These are phyloP conservation scores for Tuber magnatum DNA, from an alignment of 495 filamentous ascomycete genomes.

Conservation along the genomic window DNA sequence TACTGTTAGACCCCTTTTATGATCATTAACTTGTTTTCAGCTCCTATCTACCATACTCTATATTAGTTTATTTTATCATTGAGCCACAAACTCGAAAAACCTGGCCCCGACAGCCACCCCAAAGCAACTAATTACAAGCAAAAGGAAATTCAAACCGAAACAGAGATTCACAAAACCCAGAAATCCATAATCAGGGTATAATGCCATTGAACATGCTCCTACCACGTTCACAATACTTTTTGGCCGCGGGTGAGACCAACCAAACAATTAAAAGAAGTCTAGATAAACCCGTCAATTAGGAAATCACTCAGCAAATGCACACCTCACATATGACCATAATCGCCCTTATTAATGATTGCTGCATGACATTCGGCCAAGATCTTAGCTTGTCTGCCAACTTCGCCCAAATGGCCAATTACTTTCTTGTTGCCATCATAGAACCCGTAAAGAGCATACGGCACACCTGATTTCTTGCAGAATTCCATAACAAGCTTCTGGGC, in stretches of 20 bases:
- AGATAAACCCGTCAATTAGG: not conserved
- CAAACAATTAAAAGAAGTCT: slow-evolving; percentile 3
- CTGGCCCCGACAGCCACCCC: not conserved
- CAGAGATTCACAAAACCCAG: slow-evolving; percentile 3
- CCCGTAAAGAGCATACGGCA: slow-evolving; percentile 89
- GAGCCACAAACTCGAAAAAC: not conserved
- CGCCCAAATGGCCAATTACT: slow-evolving; percentile 74
- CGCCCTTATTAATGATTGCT: slow-evolving; percentile 31
- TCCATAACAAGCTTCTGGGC: slow-evolving; percentile 77
- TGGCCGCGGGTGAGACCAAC: slow-evolving; percentile 14
- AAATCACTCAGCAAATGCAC: not conserved
- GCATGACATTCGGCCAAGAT: slow-evolving; percentile 79
- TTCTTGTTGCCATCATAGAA: slow-evolving; percentile 88
- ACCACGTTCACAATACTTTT: not conserved
- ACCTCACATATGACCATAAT: slow-evolving; percentile 23
- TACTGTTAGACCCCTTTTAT: not conserved
- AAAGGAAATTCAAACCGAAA: slow-evolving; percentile 11
- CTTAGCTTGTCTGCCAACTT: slow-evolving; percentile 78
- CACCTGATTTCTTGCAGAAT: slow-evolving; percentile 83
- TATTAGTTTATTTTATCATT: not conserved
- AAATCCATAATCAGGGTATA: not conserved
- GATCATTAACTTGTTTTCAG: not conserved
- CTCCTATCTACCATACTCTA: not conserved
- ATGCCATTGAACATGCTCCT: not conserved
- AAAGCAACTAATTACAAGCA: not conserved